Evolutionary conservation across 305 asterid species (phyloP).

Genomic region (Fraxinus albicans): DNA sequence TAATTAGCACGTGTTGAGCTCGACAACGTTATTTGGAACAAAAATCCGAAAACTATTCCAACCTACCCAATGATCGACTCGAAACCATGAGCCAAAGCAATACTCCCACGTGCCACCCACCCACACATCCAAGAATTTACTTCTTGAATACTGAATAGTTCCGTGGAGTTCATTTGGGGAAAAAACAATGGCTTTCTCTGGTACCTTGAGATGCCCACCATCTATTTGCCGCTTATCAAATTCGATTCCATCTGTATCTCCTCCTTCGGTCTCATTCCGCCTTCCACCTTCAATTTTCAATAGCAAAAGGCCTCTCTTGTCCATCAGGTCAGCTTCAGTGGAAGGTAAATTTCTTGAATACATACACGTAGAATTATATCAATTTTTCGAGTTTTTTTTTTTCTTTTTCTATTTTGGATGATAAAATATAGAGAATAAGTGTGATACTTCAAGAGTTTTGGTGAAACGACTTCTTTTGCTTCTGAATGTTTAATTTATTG

Average conservation of each 20-base stretch:
- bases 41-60: too few species aligned
- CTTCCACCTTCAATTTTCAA: constrained; percentile 41
- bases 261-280: constrained; percentile 43
- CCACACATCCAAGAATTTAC: background rate
- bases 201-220: constrained; percentile 22
- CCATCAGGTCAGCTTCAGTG: constrained; percentile 53
- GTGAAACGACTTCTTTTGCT: background rate
- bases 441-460: background rate
- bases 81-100: background rate
- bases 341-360: constrained; percentile 38
- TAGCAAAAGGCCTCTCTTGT: constrained; percentile 39
- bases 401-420: background rate
- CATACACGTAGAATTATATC: background rate
- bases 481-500: background rate
- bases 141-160: background rate
- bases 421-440: background rate
- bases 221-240: constrained; percentile 20
- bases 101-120: background rate
- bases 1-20: too few species aligned
- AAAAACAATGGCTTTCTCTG: constrained; percentile 46
- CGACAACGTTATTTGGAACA: too few species aligned
- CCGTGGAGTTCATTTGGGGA: background rate
- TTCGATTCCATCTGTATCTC: constrained; percentile 21
- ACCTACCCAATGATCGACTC: background rate
- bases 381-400: background rate